Evolutionary conservation across 2,329 filamentous ascomycete genomes (phyloP).

Genomic region (Neocucurbitaria cava): DNA sequence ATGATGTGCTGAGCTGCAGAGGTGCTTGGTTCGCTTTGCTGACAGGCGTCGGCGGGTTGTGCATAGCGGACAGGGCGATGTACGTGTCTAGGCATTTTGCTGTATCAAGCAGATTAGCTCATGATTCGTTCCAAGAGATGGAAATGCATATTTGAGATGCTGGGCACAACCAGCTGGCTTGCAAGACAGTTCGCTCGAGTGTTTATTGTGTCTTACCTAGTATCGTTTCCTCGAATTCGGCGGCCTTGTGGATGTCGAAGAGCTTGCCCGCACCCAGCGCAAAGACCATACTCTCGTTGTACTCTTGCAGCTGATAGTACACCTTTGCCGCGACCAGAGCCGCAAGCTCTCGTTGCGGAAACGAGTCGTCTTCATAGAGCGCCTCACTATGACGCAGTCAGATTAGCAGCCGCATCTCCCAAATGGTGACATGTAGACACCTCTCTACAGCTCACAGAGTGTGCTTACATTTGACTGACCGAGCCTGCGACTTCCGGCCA

Average conservation of each 20-base stretch:
- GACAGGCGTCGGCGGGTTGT: conserved; percentile 60
- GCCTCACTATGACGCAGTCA: conserved; percentile 73
- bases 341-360: conserved; percentile 91
- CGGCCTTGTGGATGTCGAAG: conserved; percentile 88
- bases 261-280: conserved; percentile 92
- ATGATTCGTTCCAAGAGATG: not conserved
- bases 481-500: conserved; percentile 97
- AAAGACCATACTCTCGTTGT: conserved; percentile 99
- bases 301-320: conserved; percentile 98
- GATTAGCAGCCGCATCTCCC: conserved; percentile 29
- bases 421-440: not conserved
- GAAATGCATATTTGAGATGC: not conserved
- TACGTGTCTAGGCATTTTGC: conserved; percentile 98
- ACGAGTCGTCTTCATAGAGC: conserved; percentile 94
- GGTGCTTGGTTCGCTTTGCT: conserved; percentile 60
- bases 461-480: conserved; percentile 86
- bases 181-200: not conserved
- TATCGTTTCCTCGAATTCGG: conserved; percentile 98
- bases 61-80: conserved; percentile 76
- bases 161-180: not conserved
- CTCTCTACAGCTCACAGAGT: conserved; percentile 1
- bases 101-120: conserved; percentile 38
- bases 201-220: conserved; percentile 65
- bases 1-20: conserved; percentile 80
- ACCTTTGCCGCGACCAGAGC: conserved; percentile 96